Evolutionary conservation across 75 land plant genomes (phyloP).

Genomic region (Chamaecyparis obtusa): DNA sequence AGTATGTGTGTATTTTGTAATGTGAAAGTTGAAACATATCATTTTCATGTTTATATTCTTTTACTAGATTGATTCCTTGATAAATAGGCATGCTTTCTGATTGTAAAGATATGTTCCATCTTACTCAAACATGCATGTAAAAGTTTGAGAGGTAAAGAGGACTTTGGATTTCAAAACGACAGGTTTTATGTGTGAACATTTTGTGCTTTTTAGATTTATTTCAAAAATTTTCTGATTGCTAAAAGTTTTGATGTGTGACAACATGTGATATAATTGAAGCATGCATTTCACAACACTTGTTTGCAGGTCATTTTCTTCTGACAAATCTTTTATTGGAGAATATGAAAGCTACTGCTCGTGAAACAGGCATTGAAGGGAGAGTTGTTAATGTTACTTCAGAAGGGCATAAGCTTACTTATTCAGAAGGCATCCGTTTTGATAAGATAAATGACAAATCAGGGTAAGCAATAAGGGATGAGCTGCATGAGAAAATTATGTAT

Average conservation of each 20-base stretch:
- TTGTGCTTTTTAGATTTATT: background rate
- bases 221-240: background rate
- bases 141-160: background rate
- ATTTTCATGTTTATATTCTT: background rate
- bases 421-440: conserved; percentile 52
- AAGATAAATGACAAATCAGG: conserved; percentile 56
- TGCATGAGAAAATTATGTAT: background rate
- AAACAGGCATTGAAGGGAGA: conserved; percentile 56
- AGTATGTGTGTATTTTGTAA: background rate
- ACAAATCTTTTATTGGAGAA: conserved; percentile 65
- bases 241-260: background rate
- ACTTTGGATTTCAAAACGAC: background rate
- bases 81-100: background rate
- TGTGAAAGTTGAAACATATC: background rate
- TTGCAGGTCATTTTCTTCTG: conserved; percentile 78
- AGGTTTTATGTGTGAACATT: background rate
- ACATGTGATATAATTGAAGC: background rate
- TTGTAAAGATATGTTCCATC: background rate
- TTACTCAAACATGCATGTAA: background rate
- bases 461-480: conserved; percentile 21
- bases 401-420: conserved; percentile 38
- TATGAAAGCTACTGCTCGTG: conserved; percentile 54
- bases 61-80: background rate
- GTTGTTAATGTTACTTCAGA: conserved; percentile 67
- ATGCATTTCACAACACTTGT: background rate